Conservation (phyloP, 2,329 filamentous ascomycete species). For the Pseudocercospora vitis region DNA sequence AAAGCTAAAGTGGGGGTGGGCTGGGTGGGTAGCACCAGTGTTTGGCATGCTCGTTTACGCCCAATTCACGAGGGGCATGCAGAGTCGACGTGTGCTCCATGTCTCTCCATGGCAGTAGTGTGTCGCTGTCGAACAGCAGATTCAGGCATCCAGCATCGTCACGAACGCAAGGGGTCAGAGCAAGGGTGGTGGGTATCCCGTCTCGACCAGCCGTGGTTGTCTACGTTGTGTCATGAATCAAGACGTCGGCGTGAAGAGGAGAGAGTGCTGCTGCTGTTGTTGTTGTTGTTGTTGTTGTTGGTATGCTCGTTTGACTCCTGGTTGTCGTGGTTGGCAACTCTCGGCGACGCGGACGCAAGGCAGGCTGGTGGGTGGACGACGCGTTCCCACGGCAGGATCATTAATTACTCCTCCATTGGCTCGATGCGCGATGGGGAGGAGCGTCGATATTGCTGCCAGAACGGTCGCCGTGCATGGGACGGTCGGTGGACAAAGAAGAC, state of each 20-base stretch:
- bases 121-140: too few relatives aligned
- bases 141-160: neutral
- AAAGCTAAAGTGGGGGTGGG: neutral
- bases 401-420: neutral
- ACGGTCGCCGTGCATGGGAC: neutral
- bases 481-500: too few relatives aligned
- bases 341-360: neutral
- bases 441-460: neutral
- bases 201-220: neutral
- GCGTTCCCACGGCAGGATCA: neutral
- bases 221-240: too few relatives aligned
- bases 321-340: slow-evolving; percentile 1
- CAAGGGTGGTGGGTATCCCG: neutral
- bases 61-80: neutral
- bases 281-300: too few relatives aligned
- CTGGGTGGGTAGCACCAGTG: neutral
- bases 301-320: slow-evolving; percentile 3
- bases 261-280: too few relatives aligned
- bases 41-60: neutral
- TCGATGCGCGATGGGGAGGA: neutral
- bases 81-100: too few relatives aligned
- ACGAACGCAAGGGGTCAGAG: neutral
- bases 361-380: neutral
- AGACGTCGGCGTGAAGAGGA: too few relatives aligned
- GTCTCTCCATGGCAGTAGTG: too few relatives aligned